Evolutionary conservation across 768 basidiomycete genomes (phyloP).

Genomic region (Mrakia gelida): DNA sequence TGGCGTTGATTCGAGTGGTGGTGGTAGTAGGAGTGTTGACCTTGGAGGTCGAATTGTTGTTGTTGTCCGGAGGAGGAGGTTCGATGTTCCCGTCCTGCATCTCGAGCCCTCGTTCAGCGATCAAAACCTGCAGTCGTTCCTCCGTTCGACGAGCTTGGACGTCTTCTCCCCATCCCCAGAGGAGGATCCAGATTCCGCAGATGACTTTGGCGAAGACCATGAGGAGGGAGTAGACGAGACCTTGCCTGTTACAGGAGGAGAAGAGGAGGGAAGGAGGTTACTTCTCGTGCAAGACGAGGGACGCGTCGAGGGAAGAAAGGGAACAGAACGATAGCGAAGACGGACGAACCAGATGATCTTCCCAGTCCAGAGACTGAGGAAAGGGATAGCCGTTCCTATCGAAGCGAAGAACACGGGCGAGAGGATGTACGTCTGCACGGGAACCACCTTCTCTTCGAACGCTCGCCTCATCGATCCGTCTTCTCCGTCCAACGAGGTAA

Average conservation of each 20-base stretch:
- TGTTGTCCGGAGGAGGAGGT: not conserved
- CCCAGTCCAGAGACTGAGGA: constrained; percentile 48
- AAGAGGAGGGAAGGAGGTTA: not conserved
- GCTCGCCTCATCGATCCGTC: not conserved
- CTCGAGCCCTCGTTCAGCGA: constrained; percentile 4
- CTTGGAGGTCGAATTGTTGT: not conserved
- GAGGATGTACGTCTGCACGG: constrained; percentile 50
- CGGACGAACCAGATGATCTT: constrained; percentile 48
- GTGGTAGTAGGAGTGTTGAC: not conserved
- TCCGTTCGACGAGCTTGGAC: not conserved
- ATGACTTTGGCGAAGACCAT: constrained; percentile 57
- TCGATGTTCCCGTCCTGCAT: not conserved
- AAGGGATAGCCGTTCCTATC: constrained; percentile 57
- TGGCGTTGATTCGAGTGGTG: not conserved
- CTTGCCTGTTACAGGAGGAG: not conserved
- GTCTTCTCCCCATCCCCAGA: constrained; percentile 35
- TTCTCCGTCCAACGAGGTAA: constrained; percentile 41
- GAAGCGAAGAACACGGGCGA: constrained; percentile 64
- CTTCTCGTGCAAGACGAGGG: too few species aligned
- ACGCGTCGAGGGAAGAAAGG: not conserved
- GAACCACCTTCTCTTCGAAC: constrained; percentile 43
- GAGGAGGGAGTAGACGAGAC: constrained; percentile 52
- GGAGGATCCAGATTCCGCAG: constrained; percentile 50
- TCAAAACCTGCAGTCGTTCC: not conserved
- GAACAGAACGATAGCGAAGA: not conserved